Evolutionary conservation across 345 rosid species (phyloP), one percentile per base, ranked within the genome.

Genomic region (Eucalyptus decipiens): DNA sequence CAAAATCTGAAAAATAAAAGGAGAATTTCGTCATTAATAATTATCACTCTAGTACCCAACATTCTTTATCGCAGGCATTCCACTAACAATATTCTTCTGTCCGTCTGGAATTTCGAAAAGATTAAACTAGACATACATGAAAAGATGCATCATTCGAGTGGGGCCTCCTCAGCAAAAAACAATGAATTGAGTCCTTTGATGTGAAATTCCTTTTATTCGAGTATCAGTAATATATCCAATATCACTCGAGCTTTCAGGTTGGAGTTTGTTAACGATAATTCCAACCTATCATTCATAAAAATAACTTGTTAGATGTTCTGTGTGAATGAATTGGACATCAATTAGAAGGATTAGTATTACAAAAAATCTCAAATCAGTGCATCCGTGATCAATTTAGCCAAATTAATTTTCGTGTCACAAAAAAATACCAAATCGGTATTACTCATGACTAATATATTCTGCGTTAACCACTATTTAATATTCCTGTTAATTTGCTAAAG

Each of bases 391-490:
- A 23, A 5, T 72, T 37, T 19, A 72, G 42, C 15, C 81, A 37
- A 72, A 72, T 11, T 72, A 37, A 19, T 72, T 37, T 19, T 72
- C 5, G 0, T 11, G 15, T 11, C 45, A 72, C 15, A 9, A 76
- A 21, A 19, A 21, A 37, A 6, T 5, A 37, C 8, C 15, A 76
- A 72, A 19, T 0, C 0, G 1, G 8, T 11, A 37, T 7, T 7
- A 40, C 28, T 42, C 28, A 37, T 76, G 14, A 76, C 3, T 21
- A 76, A 76, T 21, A 13, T 37, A 76, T 1, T 37, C 47, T 76
- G 1, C 3, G 0, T 76, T 37, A 72, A 23, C 28, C 15, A 3
- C 45, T 42, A 10, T 11, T 23, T 42, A 76, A 19, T 76, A 76
- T 76, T 37, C 8, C 5, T 12, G 2, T 34, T 18, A 34, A 69